Evolutionary conservation across 441 rosid species (phyloP), one percentile per base, ranked within the genome.

Genomic region (Mallotus japonicus): DNA sequence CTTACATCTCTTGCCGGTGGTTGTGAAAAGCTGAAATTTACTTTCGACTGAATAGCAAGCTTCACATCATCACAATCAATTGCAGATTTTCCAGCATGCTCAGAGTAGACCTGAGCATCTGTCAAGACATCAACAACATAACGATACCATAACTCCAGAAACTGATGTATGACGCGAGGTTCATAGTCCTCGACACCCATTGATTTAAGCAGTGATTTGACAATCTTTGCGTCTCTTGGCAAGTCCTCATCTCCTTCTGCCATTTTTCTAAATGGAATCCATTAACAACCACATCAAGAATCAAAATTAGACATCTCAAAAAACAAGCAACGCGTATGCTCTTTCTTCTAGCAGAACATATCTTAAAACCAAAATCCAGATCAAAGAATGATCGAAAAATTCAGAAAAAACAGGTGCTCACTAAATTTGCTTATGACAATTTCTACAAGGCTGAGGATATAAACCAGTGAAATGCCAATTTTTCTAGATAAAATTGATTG

Each of bases 121-220:
- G 91, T 82, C 75, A 91, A 78, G 14, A 92, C 90, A 51, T 95
- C 91, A 11, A 90, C 96, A 2, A 88, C 93, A 65, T 91, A 92
- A 0, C 96, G 87, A 73, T 92, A 90, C 99, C 99, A 95, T 37
- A 95, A 65, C 79, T 95, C 98, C 1, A 92, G 83, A 78, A 95
- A 89, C 81, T 91, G 98, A 76, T 87, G 93, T 13, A 92, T 73
- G 59, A 92, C 95, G 5, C 90, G 92, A 69, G 98, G 97, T 75
- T 95, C 97, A 61, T 92, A 87, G 37, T 95, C 95, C 71, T 95
- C 97, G 0, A 91, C 93, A n/a, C 97, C 97, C 97, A 91, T 95
- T 2, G 97, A 92, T 67, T 90, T 90, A 9, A 92, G 89, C 75
- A 95, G 84, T n/a, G 95, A 83, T 54, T 85, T 89, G 32, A 95